Evolutionary conservation across 1,139 yeast species (phyloP).

Genomic region (Scheffersomyces insectosa): DNA sequence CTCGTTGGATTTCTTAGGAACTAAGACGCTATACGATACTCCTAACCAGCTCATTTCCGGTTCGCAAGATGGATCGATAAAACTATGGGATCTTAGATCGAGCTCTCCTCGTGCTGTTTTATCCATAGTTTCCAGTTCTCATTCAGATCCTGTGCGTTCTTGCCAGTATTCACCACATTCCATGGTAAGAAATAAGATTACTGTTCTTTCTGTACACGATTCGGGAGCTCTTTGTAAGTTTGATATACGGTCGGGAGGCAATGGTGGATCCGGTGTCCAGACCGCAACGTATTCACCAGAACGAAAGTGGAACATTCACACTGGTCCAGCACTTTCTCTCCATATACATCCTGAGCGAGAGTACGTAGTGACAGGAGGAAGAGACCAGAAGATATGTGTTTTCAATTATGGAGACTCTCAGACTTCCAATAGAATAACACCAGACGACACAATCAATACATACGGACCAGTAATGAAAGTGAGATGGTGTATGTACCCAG

Average conservation of each 20-base stretch:
- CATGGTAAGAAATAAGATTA: slow-evolving; percentile 29
- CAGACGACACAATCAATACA: slow-evolving; percentile 72
- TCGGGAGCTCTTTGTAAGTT: slow-evolving; percentile 84
- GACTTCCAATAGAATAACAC: slow-evolving; percentile 41
- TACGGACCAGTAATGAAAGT: slow-evolving; percentile 79
- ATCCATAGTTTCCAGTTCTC: slow-evolving; percentile 46
- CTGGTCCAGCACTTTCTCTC: slow-evolving; percentile 85
- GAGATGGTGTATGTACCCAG: slow-evolving; percentile 56
- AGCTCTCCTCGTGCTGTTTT: slow-evolving; percentile 45
- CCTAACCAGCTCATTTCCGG: slow-evolving; percentile 73
- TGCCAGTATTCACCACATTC: slow-evolving; percentile 61
- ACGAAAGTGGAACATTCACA: slow-evolving; percentile 79
- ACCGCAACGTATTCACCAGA: slow-evolving; percentile 46
- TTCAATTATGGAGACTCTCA: slow-evolving; percentile 61
- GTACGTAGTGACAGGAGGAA: slow-evolving; percentile 86
- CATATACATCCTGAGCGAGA: slow-evolving; percentile 89
- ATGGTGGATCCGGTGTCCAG: slow-evolving; percentile 9
- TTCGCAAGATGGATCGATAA: slow-evolving; percentile 86
- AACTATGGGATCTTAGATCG: slow-evolving; percentile 82
- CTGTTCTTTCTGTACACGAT: slow-evolving; percentile 71
- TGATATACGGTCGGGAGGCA: slow-evolving; percentile 58
- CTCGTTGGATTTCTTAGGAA: slow-evolving; percentile 61
- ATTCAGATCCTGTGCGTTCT: slow-evolving; percentile 65
- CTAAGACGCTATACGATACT: slow-evolving; percentile 40
- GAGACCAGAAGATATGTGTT: slow-evolving; percentile 80